phyloP scores from a whole-genome alignment of 805 yeast genomes.

The Spathaspora arborariae region DNA sequence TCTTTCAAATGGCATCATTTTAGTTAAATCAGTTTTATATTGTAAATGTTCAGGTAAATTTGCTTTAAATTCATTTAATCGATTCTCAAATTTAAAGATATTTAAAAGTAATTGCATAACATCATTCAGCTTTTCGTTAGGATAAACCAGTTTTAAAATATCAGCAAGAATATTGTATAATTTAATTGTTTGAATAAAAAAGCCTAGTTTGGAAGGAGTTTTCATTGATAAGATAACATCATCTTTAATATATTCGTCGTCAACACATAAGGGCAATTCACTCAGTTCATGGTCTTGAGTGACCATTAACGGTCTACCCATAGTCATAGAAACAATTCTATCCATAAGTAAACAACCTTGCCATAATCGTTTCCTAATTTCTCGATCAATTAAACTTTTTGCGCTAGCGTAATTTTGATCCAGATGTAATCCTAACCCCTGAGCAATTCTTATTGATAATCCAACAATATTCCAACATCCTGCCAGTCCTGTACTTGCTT shows the following conservation, averaged over 20 bases:
- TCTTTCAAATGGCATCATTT: constrained; percentile 9
- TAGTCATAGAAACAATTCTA: constrained; percentile 19
- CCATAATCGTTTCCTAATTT: constrained; percentile 21
- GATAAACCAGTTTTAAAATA: constrained; percentile 11
- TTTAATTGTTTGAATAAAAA: constrained; percentile 14
- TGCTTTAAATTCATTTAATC: constrained; percentile 7
- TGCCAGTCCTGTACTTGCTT: constrained; percentile 18
- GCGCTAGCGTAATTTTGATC: constrained; percentile 4
- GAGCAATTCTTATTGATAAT: constrained; percentile 10
- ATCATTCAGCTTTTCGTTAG: constrained; percentile 7
- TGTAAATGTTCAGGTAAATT: constrained; percentile 8
- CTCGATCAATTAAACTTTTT: constrained; percentile 13
- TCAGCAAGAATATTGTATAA: constrained; percentile 17
- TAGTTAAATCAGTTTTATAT: constrained; percentile 3
- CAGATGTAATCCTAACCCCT: constrained; percentile 12
- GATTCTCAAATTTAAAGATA: constrained; percentile 10
- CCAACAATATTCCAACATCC: constrained; percentile 17
- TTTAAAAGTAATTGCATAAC: constrained; percentile 5
- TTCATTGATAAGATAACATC: constrained; percentile 7
- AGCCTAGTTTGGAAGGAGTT: constrained; percentile 13
- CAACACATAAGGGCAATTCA: constrained; percentile 13
- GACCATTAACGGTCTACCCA: constrained; percentile 22
- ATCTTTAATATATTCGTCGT: constrained; percentile 16
- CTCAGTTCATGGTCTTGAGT: constrained; percentile 9
- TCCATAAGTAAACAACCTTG: constrained; percentile 22